Percentiles rank a stretch among this genome's conserved stretches.
Conservation (phyloP, 129 eudicot species). For the Heracleum sosnowskyi region DNA sequence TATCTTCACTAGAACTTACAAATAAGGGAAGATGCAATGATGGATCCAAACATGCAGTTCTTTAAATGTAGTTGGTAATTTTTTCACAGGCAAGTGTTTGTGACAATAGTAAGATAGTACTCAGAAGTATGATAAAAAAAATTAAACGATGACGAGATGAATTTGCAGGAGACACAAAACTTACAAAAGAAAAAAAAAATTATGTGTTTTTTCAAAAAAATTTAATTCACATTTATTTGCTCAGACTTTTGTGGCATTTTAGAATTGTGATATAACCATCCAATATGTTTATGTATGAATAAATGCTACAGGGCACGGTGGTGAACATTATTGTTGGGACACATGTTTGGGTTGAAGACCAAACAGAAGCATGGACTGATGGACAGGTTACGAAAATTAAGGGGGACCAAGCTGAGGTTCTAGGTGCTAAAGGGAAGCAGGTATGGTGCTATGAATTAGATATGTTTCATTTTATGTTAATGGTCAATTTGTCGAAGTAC, state of each 20-base stretch:
- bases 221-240: neutral
- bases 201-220: neutral
- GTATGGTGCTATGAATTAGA: constrained; percentile 19
- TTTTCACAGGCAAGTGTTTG: neutral
- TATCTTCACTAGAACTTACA: neutral
- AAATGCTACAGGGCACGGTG: constrained; percentile 56
- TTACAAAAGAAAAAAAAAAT: neutral
- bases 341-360: constrained; percentile 92
- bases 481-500: neutral
- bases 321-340: constrained; percentile 87
- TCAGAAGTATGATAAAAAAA: neutral
- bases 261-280: neutral
- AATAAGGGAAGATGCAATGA: neutral
- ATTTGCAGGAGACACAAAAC: neutral
- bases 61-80: neutral
- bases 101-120: neutral
- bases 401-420: constrained; percentile 61
- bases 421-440: constrained; percentile 59
- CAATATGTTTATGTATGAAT: neutral
- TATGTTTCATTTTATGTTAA: neutral
- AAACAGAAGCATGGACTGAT: constrained; percentile 68
- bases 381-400: constrained; percentile 65
- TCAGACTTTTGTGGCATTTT: neutral
- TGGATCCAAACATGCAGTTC: neutral
- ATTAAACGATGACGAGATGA: neutral